Evolutionary conservation across 352 stramenopile genomes (phyloP), one percentile per base, ranked within the genome.

Genomic region (Poterioochromonas sp.): DNA sequence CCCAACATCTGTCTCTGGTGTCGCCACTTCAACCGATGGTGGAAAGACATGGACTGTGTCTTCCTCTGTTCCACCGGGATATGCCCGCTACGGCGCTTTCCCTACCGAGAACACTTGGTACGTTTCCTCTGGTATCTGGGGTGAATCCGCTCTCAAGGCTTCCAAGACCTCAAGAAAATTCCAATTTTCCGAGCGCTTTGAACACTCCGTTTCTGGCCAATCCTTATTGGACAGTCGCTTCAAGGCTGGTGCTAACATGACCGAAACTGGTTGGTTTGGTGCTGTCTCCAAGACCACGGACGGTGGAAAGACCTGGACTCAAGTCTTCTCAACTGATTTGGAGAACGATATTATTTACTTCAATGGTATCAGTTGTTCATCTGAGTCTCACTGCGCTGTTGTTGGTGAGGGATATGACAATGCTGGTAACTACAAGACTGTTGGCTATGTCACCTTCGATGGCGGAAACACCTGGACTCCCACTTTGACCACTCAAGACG

Each of bases 61-160:
- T 32, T 11, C 5, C 15, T n/a, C 12, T 40, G 34, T 15, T 35
- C 5, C 5, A 35, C 5, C 5, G 5, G 58, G 58, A 15, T 68
- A 39, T 29, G 20, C 65, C 32, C 37, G 65, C 11, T 74, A 74
- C 40, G 65, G 39, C 22, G 37, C 65, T 35, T 74, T 74, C 20
- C 65, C 65, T 26, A 43, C 62, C 32, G 62, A 40, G 15, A 71
- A 3, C 62, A 71, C 62, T 71, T 71, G 62, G 62, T 71, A 71
- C 32, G 62, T 71, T 29, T 44, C 18, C 32, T 22, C 34, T 71
- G 62, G 62, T 44, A 71, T 3, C 15, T 71, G 62, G 62, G 8
- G 8, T 32, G 29, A n/a, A 8, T 11, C 39, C 26, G 5, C 15
- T 68, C n/a, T n/a, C n/a, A 68, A 15, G 5, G 5, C 15, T 68